Conservation (phyloP, 2,329 filamentous ascomycete species). For the Ascosphaera apis region DNA sequence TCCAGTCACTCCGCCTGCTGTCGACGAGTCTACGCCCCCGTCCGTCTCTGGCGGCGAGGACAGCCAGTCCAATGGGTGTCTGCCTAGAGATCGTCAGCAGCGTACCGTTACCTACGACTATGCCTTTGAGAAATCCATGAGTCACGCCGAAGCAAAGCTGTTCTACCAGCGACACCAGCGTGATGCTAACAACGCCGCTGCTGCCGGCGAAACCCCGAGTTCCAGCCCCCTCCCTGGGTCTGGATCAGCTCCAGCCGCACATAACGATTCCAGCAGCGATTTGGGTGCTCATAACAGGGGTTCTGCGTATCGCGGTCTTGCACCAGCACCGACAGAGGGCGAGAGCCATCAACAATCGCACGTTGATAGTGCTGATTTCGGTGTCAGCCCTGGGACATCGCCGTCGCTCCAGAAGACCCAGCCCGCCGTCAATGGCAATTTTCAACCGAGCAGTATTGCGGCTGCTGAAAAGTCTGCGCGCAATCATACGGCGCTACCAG, state of each 20-base stretch:
- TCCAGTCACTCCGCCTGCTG: background rate
- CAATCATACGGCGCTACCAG: constrained; percentile 25
- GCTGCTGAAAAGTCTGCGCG: constrained; percentile 26
- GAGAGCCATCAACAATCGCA: background rate
- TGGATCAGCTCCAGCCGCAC: background rate
- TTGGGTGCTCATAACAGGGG: too few species aligned
- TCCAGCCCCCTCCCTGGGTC: constrained; percentile 4
- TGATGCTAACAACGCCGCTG: constrained; percentile 25
- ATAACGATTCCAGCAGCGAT: too few species aligned
- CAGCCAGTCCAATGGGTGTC: constrained; percentile 1
- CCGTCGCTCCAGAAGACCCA: background rate
- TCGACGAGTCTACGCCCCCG: background rate
- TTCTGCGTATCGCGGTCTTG: too few species aligned
- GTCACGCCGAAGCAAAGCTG: constrained; percentile 78
- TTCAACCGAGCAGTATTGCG: background rate
- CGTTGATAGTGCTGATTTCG: background rate
- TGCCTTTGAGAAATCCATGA: constrained; percentile 81
- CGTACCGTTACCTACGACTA: constrained; percentile 85
- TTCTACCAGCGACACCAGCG: constrained; percentile 81
- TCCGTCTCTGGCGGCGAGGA: background rate
- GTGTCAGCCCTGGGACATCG: background rate
- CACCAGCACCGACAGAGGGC: background rate
- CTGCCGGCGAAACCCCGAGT: constrained; percentile 11
- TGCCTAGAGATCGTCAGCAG: constrained; percentile 24
- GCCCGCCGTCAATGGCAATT: constrained; percentile 2